These are phyloP conservation scores for Pyrenochaeta sp. DNA, from an alignment of 2,329 filamentous ascomycete species.

Conservation along the genomic window DNA sequence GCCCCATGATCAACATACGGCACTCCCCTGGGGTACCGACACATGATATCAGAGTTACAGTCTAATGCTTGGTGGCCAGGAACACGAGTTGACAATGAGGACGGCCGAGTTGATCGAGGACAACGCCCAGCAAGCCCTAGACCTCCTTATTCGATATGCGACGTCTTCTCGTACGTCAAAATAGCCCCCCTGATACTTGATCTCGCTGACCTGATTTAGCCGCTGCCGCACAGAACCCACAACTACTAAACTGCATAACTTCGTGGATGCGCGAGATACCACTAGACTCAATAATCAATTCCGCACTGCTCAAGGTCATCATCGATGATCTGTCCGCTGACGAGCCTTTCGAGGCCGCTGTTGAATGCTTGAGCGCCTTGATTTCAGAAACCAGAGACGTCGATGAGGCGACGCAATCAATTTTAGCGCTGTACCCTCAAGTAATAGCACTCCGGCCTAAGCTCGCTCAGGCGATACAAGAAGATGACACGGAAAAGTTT, in stretches of 20 bases:
- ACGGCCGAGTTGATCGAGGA: conserved; percentile 90
- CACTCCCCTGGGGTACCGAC: conserved; percentile 46
- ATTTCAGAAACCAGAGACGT: conserved; percentile 93
- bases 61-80: conserved; percentile 66
- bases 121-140: conserved; percentile 87
- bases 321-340: conserved; percentile 80
- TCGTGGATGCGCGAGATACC: conserved; percentile 97
- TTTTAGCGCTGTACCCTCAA: conserved; percentile 82
- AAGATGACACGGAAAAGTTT: conserved; percentile 85
- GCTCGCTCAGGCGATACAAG: conserved; percentile 76
- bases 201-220: conserved; percentile 51
- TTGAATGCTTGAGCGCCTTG: conserved; percentile 91
- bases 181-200: neutral
- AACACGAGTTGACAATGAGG: conserved; percentile 89
- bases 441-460: conserved; percentile 79
- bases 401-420: conserved; percentile 84
- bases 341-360: conserved; percentile 81
- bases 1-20: conserved; percentile 49
- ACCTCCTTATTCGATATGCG: conserved; percentile 86
- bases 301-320: conserved; percentile 82
- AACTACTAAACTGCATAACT: conserved; percentile 92
- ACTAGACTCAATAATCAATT: conserved; percentile 81
- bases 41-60: conserved; percentile 48
- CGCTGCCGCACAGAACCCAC: conserved; percentile 82
- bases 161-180: conserved; percentile 82